Base-by-base conservation (phyloP, 2,329 filamentous ascomycete species). In the Sclerotinia trifoliorum region DNA sequence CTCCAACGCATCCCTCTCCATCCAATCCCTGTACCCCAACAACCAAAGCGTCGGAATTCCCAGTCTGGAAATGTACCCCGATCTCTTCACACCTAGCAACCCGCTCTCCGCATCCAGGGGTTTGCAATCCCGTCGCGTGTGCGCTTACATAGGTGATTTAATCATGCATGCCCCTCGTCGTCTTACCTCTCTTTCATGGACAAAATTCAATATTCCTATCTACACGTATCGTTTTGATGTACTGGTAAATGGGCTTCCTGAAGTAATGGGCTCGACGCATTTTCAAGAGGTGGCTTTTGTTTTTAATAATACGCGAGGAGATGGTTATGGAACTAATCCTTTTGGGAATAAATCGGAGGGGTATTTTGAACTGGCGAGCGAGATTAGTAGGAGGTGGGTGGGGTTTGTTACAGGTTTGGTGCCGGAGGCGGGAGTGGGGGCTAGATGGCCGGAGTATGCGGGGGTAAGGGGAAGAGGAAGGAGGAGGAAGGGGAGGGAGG, bases 231-330 rank as follows among this genome's bases (percentile, higher is more conserved):
- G 80, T 49, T 84, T 83, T 71, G 79, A 84, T 68, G 80, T 82
- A 3, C 71, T 70, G 11, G 74, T 78, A 11, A 77, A 78, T 44
- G 78, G 78, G 3, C 11, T 77, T 4, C 66, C 74, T 0, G 44
- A n/a, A n/a, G n/a, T n/a, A n/a, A n/a, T 68, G 5, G 79, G 79
- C 21, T 73, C 74, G 6, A 75, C 75, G 48, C 81, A 83, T 71
- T 82, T 81, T 74, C 76, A 82, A 67, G 84, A 86, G 74, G 82
- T 86, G 0, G 79, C 81, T 0, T 85, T 85, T 70, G 84, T 86
- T 8, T 84, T 87, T 63, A 75, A 84, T 71, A 87, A 88, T 70
- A 75, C 80, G 8, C 70, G 79, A 5, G 85, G 84, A 1, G 69
- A 77, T 3, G 84, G 84, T 1, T 85, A 83, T 68, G 67, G 49